Evolutionary conservation across 164 flowering plant species (phyloP).

Genomic region (Tetracentron sinense): DNA sequence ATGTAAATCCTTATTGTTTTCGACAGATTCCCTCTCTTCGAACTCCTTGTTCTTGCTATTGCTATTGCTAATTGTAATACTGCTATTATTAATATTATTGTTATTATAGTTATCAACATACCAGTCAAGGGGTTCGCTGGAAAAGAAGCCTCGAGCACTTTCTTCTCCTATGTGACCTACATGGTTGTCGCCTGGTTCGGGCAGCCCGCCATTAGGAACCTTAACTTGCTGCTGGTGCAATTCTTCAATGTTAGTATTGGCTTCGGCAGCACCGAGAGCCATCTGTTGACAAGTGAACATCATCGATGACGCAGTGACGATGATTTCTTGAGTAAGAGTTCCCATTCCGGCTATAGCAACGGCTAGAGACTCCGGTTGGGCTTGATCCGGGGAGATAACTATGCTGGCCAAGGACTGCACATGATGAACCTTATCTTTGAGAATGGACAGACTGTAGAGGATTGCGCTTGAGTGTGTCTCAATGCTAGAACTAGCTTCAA

Average conservation of each 20-base stretch:
- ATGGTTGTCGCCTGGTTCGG: background rate
- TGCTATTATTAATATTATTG: background rate
- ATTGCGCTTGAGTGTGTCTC: conserved; percentile 30
- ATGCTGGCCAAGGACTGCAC: conserved; percentile 40
- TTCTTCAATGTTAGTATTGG: conserved; percentile 2
- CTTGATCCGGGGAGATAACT: conserved; percentile 27
- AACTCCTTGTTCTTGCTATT: background rate
- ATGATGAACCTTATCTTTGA: conserved; percentile 56
- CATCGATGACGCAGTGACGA: conserved; percentile 61
- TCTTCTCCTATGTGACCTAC: conserved; percentile 11
- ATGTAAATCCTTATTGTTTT: background rate
- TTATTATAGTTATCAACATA: conserved; percentile 15
- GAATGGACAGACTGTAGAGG: conserved; percentile 46
- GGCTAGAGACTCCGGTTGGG: conserved; percentile 27
- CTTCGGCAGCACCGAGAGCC: conserved; percentile 12
- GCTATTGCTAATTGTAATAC: background rate
- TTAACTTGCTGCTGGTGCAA: conserved; percentile 10
- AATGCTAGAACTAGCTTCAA: conserved; percentile 3
- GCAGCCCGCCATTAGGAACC: background rate
- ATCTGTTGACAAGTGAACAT: conserved; percentile 64
- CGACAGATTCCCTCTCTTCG: conserved; percentile 1
- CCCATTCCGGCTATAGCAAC: conserved; percentile 38
- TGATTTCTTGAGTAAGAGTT: conserved; percentile 52
- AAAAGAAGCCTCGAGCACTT: conserved; percentile 15
- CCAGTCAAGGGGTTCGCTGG: conserved; percentile 18